Conservation (phyloP, 192 early-diverging fungal species). For the Gorgonomyces haynaldii region DNA sequence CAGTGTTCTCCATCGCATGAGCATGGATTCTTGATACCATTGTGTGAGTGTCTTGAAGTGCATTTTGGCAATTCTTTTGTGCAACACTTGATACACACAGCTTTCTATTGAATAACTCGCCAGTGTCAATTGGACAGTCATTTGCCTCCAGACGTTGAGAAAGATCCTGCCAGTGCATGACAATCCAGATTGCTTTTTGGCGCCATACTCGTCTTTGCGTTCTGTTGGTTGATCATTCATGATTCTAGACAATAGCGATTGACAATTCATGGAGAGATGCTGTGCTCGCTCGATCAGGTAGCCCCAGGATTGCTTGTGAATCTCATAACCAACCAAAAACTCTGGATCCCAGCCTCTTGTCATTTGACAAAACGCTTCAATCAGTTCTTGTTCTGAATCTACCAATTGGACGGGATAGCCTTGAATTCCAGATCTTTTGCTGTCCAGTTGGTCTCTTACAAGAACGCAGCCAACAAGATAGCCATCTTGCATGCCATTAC, state of each 20-base stretch:
- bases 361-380: slow-evolving; percentile 40
- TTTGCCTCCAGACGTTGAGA: slow-evolving; percentile 80
- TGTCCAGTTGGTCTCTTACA: slow-evolving; percentile 11
- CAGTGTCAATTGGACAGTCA: slow-evolving; percentile 63
- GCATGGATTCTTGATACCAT: slow-evolving; percentile 48
- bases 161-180: slow-evolving; percentile 63
- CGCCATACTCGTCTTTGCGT: slow-evolving; percentile 43
- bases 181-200: slow-evolving; percentile 51
- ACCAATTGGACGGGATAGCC: slow-evolving; percentile 26
- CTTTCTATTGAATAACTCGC: slow-evolving; percentile 73
- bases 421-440: slow-evolving; percentile 19
- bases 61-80: slow-evolving; percentile 54
- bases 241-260: slow-evolving; percentile 36
- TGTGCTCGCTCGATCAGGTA: slow-evolving; percentile 58
- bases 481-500: slow-evolving; percentile 21
- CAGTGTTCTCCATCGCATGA: slow-evolving; percentile 49
- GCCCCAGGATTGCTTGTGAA: slow-evolving; percentile 82
- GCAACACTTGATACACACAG: slow-evolving; percentile 16
- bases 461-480: slow-evolving; percentile 40
- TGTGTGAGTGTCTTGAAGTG: slow-evolving; percentile 37
- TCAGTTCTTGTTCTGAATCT: slow-evolving; percentile 45
- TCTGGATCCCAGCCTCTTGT: slow-evolving; percentile 67
- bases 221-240: slow-evolving; percentile 2
- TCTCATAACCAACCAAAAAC: slow-evolving; percentile 76
- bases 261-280: slow-evolving; percentile 22